phyloP scores from a whole-genome alignment of 1,284 basidiomycete genomes.

The Naganishia sp. region DNA sequence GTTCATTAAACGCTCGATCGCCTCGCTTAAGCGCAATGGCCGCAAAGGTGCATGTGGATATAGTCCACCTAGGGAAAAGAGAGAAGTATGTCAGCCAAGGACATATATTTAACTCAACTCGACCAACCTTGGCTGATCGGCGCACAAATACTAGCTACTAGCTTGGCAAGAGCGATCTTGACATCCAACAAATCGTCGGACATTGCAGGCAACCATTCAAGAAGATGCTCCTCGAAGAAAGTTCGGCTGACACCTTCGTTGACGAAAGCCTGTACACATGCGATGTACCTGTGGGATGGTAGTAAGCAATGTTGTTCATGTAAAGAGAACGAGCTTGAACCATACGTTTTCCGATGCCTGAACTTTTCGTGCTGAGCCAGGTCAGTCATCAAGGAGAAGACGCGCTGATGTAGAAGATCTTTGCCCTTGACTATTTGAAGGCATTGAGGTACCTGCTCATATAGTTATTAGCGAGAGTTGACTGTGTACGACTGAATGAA shows the following conservation, averaged over 20 bases:
- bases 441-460: conserved; percentile 28
- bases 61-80: conserved; percentile 15
- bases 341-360: conserved; percentile 73
- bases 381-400: conserved; percentile 61
- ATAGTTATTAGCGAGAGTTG: conserved; percentile 36
- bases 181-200: conserved; percentile 79
- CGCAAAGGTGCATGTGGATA: conserved; percentile 30
- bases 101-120: neutral
- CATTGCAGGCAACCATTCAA: conserved; percentile 63
- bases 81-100: neutral
- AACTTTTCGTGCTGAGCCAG: conserved; percentile 63
- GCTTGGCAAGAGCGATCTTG: conserved; percentile 73
- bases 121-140: conserved; percentile 26
- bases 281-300: conserved; percentile 61
- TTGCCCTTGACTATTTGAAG: conserved; percentile 62
- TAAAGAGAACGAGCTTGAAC: conserved; percentile 38
- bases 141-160: conserved; percentile 45
- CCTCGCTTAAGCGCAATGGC: conserved; percentile 24
- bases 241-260: conserved; percentile 51
- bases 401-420: conserved; percentile 56
- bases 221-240: conserved; percentile 63
- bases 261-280: conserved; percentile 68
- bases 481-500: conserved; percentile 31
- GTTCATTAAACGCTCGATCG: conserved; percentile 26
- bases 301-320: conserved; percentile 27